phyloP scores from a whole-genome alignment of 306 rosid genomes.

The Malus domestica region DNA sequence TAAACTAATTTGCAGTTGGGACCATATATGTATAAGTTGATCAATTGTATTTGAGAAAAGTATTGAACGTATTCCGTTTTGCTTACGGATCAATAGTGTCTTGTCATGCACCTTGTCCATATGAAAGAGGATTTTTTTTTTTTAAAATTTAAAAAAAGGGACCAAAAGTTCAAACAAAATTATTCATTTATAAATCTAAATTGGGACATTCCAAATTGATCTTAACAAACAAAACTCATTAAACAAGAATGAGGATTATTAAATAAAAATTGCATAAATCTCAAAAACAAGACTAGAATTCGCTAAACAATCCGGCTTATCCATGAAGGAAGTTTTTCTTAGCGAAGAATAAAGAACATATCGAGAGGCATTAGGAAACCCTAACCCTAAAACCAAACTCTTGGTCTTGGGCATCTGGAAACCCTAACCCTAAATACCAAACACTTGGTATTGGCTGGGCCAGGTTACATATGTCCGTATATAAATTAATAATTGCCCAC shows the following conservation, averaged over 20 bases:
- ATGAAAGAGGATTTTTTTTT: not conserved
- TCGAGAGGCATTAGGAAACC: not conserved
- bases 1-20: not conserved
- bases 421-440: conserved; percentile 15
- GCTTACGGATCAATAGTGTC: not conserved
- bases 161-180: too few relatives aligned
- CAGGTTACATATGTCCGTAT: conserved; percentile 18
- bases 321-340: not conserved
- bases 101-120: not conserved
- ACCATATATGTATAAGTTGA: not conserved
- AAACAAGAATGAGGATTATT: too few relatives aligned
- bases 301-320: not conserved
- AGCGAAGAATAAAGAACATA: not conserved
- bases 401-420: not conserved
- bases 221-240: too few relatives aligned
- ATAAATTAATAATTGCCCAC: conserved; percentile 67
- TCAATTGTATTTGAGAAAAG: not conserved
- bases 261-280: too few relatives aligned
- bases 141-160: too few relatives aligned
- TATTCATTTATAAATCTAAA: too few relatives aligned
- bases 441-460: conserved; percentile 27
- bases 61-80: not conserved
- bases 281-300: too few relatives aligned
- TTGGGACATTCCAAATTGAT: too few relatives aligned
- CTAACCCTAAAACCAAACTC: conserved; percentile 26